Percentiles rank a stretch among this genome's conserved stretches.
phyloP scores from a whole-genome alignment of 176 grass and related monocot species.

The Bothriochloa decipiens region DNA sequence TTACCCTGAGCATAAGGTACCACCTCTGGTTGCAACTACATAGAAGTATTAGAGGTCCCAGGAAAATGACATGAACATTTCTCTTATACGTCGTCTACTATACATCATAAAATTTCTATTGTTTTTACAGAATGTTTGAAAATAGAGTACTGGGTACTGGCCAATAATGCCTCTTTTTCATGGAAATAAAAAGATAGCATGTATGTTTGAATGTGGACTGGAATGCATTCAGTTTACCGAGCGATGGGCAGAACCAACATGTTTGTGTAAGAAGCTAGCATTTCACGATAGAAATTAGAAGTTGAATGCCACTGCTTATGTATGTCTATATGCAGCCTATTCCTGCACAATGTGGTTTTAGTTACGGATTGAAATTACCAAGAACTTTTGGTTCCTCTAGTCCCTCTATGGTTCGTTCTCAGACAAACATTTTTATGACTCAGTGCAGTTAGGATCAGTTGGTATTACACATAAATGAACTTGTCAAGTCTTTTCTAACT shows the following conservation, averaged over 20 bases:
- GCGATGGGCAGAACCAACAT: neutral
- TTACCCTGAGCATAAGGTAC: neutral
- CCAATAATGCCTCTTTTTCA: neutral
- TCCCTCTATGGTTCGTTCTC: conserved; percentile 14
- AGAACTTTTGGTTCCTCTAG: neutral
- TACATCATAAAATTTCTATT: neutral
- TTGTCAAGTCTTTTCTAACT: neutral
- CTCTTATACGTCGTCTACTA: conserved; percentile 35
- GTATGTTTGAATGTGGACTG: neutral
- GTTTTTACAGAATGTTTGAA: neutral
- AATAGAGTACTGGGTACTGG: neutral
- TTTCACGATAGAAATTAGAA: neutral
- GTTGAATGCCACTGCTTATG: neutral
- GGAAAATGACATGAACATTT: too few species aligned
- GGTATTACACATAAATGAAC: neutral
- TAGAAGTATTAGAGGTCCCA: too few species aligned
- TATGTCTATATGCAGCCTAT: neutral
- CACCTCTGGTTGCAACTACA: conserved; percentile 13
- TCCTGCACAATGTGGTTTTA: conserved; percentile 5
- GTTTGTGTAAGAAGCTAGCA: neutral
- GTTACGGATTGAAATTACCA: neutral
- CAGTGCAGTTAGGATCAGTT: conserved; percentile 1
- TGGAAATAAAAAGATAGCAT: conserved; percentile 55
- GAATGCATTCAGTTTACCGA: neutral
- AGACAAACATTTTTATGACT: neutral